These are phyloP conservation scores for Ogataea methanolica DNA, from an alignment of 805 yeast genomes.

Conservation along the genomic window DNA sequence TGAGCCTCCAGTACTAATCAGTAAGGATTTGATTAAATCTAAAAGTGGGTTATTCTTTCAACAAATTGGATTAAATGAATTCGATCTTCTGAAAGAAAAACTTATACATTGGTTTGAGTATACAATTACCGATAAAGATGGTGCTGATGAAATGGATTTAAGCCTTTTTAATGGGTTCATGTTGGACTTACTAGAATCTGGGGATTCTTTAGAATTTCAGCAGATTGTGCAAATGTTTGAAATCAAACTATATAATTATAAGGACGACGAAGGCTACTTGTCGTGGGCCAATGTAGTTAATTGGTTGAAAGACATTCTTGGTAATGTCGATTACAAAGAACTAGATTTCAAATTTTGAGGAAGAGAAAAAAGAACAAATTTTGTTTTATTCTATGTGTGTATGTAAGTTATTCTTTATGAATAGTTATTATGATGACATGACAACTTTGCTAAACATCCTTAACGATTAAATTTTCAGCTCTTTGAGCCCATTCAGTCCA, in stretches of 20 bases:
- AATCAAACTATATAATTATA: conserved; percentile 6
- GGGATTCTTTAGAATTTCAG: conserved; percentile 16
- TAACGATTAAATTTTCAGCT: conserved; percentile 56
- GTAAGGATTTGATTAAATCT: conserved; percentile 6
- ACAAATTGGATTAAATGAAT: conserved; percentile 14
- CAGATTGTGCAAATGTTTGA: conserved; percentile 15
- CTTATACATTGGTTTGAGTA: conserved; percentile 23
- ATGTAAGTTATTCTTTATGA: not conserved
- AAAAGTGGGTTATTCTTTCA: conserved; percentile 19
- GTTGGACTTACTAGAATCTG: conserved; percentile 19
- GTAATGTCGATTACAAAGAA: conserved; percentile 8
- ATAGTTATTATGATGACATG: not conserved
- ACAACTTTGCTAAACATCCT: conserved; percentile 20
- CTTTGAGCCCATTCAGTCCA: conserved; percentile 88
- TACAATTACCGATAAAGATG: conserved; percentile 14
- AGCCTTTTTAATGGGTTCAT: conserved; percentile 25
- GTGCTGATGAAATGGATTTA: conserved; percentile 24
- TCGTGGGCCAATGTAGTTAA: conserved; percentile 18
- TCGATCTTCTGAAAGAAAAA: conserved; percentile 8
- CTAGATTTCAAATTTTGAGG: conserved; percentile 12
- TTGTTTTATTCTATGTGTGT: not conserved
- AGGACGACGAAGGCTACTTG: conserved; percentile 5
- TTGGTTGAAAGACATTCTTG: conserved; percentile 12
- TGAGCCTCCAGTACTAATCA: conserved; percentile 3
- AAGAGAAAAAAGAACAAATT: not conserved